Evolutionary conservation across 352 stramenopile genomes (phyloP).

Genomic region (Pythium dissimile): DNA sequence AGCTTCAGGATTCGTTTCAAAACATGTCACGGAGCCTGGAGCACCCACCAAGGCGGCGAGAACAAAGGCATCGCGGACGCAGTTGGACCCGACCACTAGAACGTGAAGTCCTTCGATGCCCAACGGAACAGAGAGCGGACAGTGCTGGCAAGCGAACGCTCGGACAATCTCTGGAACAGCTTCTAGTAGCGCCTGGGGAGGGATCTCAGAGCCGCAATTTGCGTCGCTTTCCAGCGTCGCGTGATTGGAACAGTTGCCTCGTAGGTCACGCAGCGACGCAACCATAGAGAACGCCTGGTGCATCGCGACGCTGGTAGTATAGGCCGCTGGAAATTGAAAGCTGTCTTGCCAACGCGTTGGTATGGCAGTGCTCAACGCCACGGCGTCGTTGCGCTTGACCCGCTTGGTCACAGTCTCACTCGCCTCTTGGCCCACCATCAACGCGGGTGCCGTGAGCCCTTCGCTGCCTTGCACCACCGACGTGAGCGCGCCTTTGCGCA

Average conservation of each 20-base stretch:
- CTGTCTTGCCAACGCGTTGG: neutral
- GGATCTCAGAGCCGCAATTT: neutral
- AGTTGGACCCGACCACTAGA: constrained; percentile 37
- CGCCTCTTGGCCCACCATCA: neutral
- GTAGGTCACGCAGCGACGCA: neutral
- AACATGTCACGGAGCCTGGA: constrained; percentile 35
- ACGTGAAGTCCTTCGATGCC: constrained; percentile 38
- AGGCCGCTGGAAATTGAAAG: neutral
- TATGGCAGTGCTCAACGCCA: neutral
- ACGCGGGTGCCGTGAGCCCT: neutral
- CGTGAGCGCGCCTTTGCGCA: constrained; percentile 36
- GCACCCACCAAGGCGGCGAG: constrained; percentile 35
- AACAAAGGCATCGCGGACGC: constrained; percentile 44
- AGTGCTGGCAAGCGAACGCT: constrained; percentile 23
- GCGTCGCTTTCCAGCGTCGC: neutral
- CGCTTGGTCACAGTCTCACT: neutral
- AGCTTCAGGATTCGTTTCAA: constrained; percentile 30
- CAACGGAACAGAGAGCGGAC: constrained; percentile 10
- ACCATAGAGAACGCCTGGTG: neutral
- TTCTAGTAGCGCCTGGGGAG: neutral
- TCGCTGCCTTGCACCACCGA: neutral
- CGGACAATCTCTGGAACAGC: constrained; percentile 24
- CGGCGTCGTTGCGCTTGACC: neutral
- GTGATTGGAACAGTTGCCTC: neutral
- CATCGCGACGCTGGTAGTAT: neutral